phyloP scores from a whole-genome alignment of 2,329 filamentous ascomycete species.

The Coleophoma cylindrospora region DNA sequence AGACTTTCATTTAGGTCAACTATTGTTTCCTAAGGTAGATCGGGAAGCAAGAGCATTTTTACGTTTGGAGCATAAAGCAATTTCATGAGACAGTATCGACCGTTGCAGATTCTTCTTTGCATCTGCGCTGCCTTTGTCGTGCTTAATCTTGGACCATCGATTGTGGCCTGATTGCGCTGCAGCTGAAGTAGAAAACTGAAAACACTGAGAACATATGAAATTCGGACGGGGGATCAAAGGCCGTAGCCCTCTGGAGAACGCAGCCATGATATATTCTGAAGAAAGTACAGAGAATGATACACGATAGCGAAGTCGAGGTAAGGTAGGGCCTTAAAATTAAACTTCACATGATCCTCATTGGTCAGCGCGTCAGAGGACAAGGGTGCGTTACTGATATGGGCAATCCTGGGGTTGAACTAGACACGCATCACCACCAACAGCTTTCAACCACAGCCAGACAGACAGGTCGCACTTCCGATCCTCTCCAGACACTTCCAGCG shows the following conservation, averaged over 20 bases:
- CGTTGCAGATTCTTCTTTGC: constrained; percentile 71
- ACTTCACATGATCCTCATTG: background rate
- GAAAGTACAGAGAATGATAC: too few species aligned
- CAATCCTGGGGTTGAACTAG: background rate
- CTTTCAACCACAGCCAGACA: constrained; percentile 1
- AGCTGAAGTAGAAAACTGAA: constrained; percentile 37
- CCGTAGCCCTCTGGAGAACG: constrained; percentile 21
- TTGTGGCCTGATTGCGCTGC: constrained; percentile 66
- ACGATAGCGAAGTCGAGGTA: background rate
- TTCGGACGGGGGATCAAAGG: constrained; percentile 7
- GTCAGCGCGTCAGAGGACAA: background rate
- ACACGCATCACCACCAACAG: background rate
- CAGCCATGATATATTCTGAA: constrained; percentile 13
- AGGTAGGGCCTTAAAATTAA: too few species aligned
- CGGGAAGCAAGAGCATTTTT: constrained; percentile 19
- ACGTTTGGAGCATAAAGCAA: constrained; percentile 73
- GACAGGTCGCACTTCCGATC: constrained; percentile 3
- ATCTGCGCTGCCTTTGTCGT: constrained; percentile 88
- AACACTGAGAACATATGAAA: constrained; percentile 19
- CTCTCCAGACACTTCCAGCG: constrained; percentile 1
- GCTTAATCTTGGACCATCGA: constrained; percentile 94
- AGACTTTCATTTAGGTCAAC: constrained; percentile 44
- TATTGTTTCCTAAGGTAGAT: constrained; percentile 7
- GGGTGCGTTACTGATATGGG: background rate
- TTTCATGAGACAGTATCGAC: constrained; percentile 62